Evolutionary conservation across 2,329 filamentous ascomycete species (phyloP).

Genomic region (Ustulina deusta): DNA sequence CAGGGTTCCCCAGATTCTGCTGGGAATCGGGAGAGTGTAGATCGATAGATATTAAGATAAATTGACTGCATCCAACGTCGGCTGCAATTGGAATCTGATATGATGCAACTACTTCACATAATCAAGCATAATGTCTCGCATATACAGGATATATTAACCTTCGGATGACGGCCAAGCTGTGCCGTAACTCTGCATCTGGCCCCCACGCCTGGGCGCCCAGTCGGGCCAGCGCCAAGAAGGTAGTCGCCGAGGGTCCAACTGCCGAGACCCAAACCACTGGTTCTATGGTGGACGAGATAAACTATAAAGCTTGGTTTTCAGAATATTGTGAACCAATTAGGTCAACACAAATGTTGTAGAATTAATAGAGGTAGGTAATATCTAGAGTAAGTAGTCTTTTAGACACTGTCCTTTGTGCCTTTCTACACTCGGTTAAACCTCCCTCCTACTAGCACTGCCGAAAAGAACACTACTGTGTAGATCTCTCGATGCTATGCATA

Average conservation of each 20-base stretch:
- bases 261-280: constrained; percentile 30
- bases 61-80: constrained; percentile 21
- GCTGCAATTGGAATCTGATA: not conserved
- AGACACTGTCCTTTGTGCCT: not conserved
- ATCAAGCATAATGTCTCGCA: not conserved
- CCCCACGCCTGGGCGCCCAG: not conserved
- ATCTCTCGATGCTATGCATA: not conserved
- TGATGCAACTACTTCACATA: not conserved
- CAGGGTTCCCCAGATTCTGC: constrained; percentile 30
- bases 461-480: no score
- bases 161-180: constrained; percentile 13
- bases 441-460: not conserved
- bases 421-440: no score
- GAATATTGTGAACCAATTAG: not conserved
- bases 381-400: not conserved
- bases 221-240: constrained; percentile 4
- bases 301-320: constrained; percentile 7
- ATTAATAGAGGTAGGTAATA: not conserved
- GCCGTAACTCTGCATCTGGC: constrained; percentile 2
- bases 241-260: constrained; percentile 24
- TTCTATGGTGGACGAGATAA: not conserved
- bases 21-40: constrained; percentile 2
- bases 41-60: constrained; percentile 1
- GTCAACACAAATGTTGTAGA: not conserved
- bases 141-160: constrained; percentile 17